Conservation (phyloP, 768 basidiomycete species). For the Candolleomyces aberdarensis region DNA sequence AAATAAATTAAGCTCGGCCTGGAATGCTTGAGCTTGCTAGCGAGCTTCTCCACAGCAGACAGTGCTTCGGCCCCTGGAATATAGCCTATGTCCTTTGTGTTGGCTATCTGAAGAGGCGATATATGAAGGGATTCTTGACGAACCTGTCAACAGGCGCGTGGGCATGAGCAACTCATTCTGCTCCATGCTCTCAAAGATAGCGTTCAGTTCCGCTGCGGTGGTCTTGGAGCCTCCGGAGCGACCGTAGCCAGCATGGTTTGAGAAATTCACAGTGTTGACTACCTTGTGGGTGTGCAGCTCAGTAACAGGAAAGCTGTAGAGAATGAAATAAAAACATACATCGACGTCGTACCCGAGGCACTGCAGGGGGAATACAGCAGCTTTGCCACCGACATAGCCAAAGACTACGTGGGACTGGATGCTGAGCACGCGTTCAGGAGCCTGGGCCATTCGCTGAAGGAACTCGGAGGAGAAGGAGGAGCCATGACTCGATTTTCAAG, state of each 20-base stretch:
- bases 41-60: constrained; percentile 59
- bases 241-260: constrained; percentile 92
- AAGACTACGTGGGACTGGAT: constrained; percentile 93
- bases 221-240: constrained; percentile 78
- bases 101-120: neutral
- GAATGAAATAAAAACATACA: constrained; percentile 40
- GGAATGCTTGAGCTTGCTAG: constrained; percentile 53
- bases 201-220: constrained; percentile 69
- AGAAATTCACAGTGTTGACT: constrained; percentile 91
- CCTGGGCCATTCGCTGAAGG: constrained; percentile 2
- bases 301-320: constrained; percentile 7
- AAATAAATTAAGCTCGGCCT: constrained; percentile 75
- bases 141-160: constrained; percentile 77
- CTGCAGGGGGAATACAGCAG: constrained; percentile 74
- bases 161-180: constrained; percentile 72
- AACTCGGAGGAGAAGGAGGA: neutral
- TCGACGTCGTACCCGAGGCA: constrained; percentile 95
- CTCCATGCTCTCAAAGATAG: constrained; percentile 73
- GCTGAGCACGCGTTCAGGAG: constrained; percentile 68
- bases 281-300: constrained; percentile 41
- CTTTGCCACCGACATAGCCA: constrained; percentile 90
- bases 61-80: constrained; percentile 83
- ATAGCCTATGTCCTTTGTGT: constrained; percentile 54
- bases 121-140: constrained; percentile 5
- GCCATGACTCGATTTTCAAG: neutral